Conservation (phyloP, 108 stramenopile genomes). For the Fragilaria crotonensis region DNA sequence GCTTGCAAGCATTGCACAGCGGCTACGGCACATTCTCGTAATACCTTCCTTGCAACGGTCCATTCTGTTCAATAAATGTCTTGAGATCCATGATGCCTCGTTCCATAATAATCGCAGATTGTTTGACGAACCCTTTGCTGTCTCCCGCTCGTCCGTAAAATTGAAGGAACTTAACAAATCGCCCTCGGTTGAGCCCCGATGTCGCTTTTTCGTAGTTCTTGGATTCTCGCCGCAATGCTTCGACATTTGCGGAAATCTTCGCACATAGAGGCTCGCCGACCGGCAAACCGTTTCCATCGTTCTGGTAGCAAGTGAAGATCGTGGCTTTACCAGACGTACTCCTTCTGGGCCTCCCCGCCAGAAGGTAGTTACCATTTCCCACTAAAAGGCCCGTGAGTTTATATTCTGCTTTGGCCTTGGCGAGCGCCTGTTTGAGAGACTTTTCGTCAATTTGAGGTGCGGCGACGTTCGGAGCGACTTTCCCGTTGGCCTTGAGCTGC, state of each 20-base stretch:
- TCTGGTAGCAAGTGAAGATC: constrained; percentile 36
- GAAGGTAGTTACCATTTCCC: constrained; percentile 50
- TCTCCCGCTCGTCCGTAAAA: constrained; percentile 3
- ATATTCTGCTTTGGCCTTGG: constrained; percentile 10
- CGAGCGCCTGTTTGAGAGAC: constrained; percentile 2
- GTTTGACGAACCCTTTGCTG: constrained; percentile 37
- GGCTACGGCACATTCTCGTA: constrained; percentile 63
- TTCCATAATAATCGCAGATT: constrained; percentile 75
- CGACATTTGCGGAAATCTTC: constrained; percentile 52
- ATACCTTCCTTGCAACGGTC: constrained; percentile 48
- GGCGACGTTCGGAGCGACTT: background rate
- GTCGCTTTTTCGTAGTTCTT: constrained; percentile 65
- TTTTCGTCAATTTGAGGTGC: background rate
- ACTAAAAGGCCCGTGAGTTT: constrained; percentile 39
- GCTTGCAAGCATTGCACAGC: constrained; percentile 70
- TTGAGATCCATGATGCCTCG: constrained; percentile 70
- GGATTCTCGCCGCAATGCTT: constrained; percentile 69
- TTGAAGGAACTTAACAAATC: constrained; percentile 37
- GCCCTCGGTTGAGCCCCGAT: constrained; percentile 31
- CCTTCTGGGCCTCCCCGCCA: constrained; percentile 39
- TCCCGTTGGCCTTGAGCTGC: constrained; percentile 2
- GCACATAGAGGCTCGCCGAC: constrained; percentile 26
- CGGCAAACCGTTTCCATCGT: constrained; percentile 26
- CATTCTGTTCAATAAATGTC: constrained; percentile 41
- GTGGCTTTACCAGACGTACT: constrained; percentile 50